These are phyloP conservation scores for Dalbergia cochinchinensis DNA, from an alignment of 306 rosid genomes.

Conservation along the genomic window DNA sequence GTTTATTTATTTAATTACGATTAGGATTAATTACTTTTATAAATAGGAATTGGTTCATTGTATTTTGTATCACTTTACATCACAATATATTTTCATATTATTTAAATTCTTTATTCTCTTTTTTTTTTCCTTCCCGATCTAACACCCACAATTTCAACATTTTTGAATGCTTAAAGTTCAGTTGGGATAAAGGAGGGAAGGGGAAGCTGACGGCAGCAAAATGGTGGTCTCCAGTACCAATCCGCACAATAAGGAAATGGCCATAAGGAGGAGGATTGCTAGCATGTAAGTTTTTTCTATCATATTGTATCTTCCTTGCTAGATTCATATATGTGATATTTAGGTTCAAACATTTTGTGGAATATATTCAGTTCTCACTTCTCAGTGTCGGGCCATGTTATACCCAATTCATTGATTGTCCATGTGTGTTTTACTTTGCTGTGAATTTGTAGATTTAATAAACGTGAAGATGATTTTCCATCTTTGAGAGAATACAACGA, in stretches of 20 bases:
- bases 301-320: conserved; percentile 30
- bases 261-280: conserved; percentile 78
- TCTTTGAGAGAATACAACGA: conserved; percentile 87
- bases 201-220: conserved; percentile 10
- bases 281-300: conserved; percentile 68
- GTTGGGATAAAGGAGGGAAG: conserved; percentile 41
- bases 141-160: too few relatives aligned
- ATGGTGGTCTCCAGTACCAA: conserved; percentile 74
- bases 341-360: background rate
- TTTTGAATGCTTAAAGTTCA: conserved; percentile 40
- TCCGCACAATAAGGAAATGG: conserved; percentile 73
- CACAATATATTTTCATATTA: too few relatives aligned
- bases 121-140: too few relatives aligned
- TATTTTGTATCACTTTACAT: too few relatives aligned
- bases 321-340: conserved; percentile 28
- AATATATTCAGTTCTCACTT: conserved; percentile 1
- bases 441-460: conserved; percentile 70
- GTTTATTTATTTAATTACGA: too few relatives aligned
- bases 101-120: too few relatives aligned
- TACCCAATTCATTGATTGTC: conserved; percentile 28
- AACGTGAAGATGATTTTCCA: conserved; percentile 87
- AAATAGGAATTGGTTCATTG: too few relatives aligned
- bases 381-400: conserved; percentile 24
- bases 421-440: conserved; percentile 16
- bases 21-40: too few relatives aligned